Evolutionary conservation across 2,329 filamentous ascomycete species (phyloP).

Genomic region (Scedosporium dehoogii): DNA sequence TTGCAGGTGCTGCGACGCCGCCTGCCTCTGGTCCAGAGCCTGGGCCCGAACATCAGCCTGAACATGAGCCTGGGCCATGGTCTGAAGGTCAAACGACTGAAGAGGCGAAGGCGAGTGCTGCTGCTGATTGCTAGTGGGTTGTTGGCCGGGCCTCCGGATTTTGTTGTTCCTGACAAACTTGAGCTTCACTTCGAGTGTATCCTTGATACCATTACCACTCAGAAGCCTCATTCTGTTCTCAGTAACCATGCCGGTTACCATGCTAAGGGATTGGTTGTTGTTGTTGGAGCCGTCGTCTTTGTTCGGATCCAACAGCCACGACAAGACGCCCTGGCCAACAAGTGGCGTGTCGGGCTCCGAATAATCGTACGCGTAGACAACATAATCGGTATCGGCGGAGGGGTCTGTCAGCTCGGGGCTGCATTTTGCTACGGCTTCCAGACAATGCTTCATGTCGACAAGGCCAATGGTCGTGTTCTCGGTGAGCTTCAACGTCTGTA

Average conservation of each 20-base stretch:
- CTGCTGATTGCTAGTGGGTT: constrained; percentile 8
- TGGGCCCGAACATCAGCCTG: neutral
- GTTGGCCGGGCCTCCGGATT: constrained; percentile 24
- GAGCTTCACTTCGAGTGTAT: constrained; percentile 88
- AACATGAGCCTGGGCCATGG: constrained; percentile 2
- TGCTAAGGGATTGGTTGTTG: constrained; percentile 36
- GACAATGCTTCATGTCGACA: constrained; percentile 76
- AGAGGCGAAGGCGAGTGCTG: neutral
- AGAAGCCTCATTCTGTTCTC: constrained; percentile 80
- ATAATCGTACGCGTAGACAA: constrained; percentile 95
- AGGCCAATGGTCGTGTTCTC: constrained; percentile 75
- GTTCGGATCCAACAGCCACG: constrained; percentile 54
- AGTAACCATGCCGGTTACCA: constrained; percentile 84
- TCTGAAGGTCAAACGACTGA: constrained; percentile 11
- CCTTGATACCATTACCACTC: constrained; percentile 63
- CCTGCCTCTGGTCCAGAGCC: constrained; percentile 11
- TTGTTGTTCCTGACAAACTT: constrained; percentile 71
- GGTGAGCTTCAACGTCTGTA: constrained; percentile 74
- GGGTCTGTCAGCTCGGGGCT: constrained; percentile 57
- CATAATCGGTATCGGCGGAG: constrained; percentile 66
- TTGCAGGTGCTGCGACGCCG: constrained; percentile 12
- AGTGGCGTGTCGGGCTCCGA: constrained; percentile 89
- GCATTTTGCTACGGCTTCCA: constrained; percentile 65
- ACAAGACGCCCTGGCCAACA: constrained; percentile 92
- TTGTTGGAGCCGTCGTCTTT: constrained; percentile 2